Base-by-base conservation (phyloP, 2,329 filamentous ascomycete species). In the Eurotiales sp. region DNA sequence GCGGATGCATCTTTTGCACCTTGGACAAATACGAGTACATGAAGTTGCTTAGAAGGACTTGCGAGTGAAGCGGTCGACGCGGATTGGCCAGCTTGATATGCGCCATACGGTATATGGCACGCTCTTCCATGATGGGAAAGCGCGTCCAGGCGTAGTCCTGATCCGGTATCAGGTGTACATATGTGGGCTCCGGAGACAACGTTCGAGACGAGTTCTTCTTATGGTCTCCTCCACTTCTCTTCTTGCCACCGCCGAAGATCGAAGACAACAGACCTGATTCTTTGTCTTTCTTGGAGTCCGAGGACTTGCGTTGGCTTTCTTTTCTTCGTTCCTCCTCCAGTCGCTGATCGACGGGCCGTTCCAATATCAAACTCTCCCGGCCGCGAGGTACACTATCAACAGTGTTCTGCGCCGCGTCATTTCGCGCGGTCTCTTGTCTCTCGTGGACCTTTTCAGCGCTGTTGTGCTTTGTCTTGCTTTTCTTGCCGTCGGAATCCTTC, bases 11-110 rank as follows among this genome's bases (percentile, higher is more conserved):
- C 63, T 95, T 90, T 72, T 99, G 93, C 41, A 99, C 93, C 70
- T 97, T 99, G 56, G 93, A 93, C 58, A 99, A 81, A 68, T 99
- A 99, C 52, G 90, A 93, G 74, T 99, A 99, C 93, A 99, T 99
- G 72, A 99, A 99, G 69, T 99, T 99, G 72, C 91, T 96, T 59
- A 99, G 81, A 53, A 99, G 77, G 19, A 99, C 93, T 70, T 99
- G 93, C 54, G 92, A 96, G 65, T 95, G 87, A 46, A 99, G 74
- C 36, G 92, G 88, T 51, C 93, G 86, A 40, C 92, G 85, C 32
- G 93, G 93, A 65, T 99, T 97, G n/a, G 93, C 93, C 55, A 99
- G 82, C 71, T 99, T 99, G 73, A 97, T 95, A 67, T 99, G 93
- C 15, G 93, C 93, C 89, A 99, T 96, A 55, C 93, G 84, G 71